Base-by-base conservation (phyloP, 73 alveolate genomes). In the Stentor coeruleus region DNA sequence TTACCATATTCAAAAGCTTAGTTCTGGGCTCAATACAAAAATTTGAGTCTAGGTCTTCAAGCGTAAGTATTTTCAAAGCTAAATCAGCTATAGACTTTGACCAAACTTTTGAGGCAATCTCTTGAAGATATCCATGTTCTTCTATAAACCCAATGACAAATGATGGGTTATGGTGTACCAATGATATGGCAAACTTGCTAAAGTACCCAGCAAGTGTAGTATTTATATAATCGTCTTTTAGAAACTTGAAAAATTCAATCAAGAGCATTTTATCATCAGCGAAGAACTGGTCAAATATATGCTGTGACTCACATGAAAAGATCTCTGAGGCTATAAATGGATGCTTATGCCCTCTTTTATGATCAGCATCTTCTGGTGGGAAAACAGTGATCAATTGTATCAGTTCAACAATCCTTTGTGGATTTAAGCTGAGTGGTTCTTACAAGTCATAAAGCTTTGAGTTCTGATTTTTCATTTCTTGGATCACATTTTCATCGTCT, bases 291-390 rank as follows among this genome's bases (percentile, higher is more conserved):
- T 66, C 79, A 20, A 66, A 33, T 1, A 66, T 11, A 26, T 31
- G n/a, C 33, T 37, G 40, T 1, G 39, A 14, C 39, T 66, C 79
- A 66, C 79, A 49, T 6, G 28, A 20, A 33, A 66, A 66, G 37
- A 66, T 37, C 33, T 66, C 79, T 66, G 79, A 66, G 79, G 39
- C 79, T 14, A 66, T 20, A 33, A 66, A 66, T 26, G 79, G 79
- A 31, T 20, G 37, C 37, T 66, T 66, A 33, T 66, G 79, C 14
- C 42, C 79, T 66, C 79, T 20, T 2, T 31, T 66, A 2, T 66
- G n/a, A 40, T 66, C 79, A 66, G 40, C n/a, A 15, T 26, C 39
- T 33, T 66, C 79, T 26, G 36, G 42, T 26, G 79, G 79, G 42
- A 66, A 26, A 33, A 66, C 37, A 1, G 79, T 66, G 37, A 66